Base-by-base conservation (phyloP, 2,329 filamentous ascomycete species). In the Aureobasidium sp. region DNA sequence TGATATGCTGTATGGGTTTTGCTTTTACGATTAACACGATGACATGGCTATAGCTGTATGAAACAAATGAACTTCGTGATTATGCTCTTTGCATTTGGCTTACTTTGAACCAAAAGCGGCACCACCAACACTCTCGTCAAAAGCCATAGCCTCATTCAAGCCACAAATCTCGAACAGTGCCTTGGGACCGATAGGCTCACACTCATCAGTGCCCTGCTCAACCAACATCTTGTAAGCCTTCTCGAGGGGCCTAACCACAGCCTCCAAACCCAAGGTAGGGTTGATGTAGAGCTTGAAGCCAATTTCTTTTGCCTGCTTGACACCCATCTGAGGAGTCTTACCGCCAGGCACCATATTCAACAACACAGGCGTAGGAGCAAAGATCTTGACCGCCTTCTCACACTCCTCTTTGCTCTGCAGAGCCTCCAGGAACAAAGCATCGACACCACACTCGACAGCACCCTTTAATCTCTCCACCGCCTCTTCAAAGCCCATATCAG, bases 201-300 rank as follows among this genome's bases (percentile, higher is more conserved):
- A 59, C 9, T 68, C 67, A 54, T 77, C 73, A 62, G 74, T 74
- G 1, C 77, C 75, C 42, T 73, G 76, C 57, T 71, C 78, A 69
- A 63, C 72, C 67, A 71, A 59, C 34, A 65, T 59, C 53, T 63
- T 64, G 21, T 69, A 67, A 34, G 69, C 66, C 21, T 65, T 65
- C 49, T 67, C 62, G n/a, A 70, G 62, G 3, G 70, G 69, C 7
- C 69, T 67, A 13, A 71, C 67, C 15, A 71, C 80, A 5, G 80
- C 78, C 13, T 75, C 79, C 44, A 84, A 70, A 0, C 78, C 74
- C 8, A 77, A 72, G 53, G 78, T 78, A 5, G 82, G 82, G 67
- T 81, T 83, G 61, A 86, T 86, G 50, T 84, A 80, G 62, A 86
- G 76, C 63, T 78, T 77, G 70, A 82, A 86, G 0, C 84, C 84